A percentile compares a stretch with the other conserved stretches of the same genome.
These are phyloP conservation scores for Candida peoriensis DNA, from an alignment of 805 yeast genomes.

Conservation along the genomic window DNA sequence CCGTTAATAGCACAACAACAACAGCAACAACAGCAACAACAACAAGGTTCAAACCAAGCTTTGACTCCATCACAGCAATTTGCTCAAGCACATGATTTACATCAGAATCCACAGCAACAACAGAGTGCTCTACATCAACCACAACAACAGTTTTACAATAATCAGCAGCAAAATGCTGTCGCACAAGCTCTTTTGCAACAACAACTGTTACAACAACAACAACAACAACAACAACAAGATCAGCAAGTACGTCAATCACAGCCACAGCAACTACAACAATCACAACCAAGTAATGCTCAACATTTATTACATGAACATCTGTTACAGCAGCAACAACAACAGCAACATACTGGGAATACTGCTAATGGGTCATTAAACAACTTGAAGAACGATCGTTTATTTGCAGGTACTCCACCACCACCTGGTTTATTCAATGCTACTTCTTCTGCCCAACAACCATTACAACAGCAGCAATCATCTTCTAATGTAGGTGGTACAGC, in stretches of 20 bases:
- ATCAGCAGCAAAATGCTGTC: constrained; percentile 14
- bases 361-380: too few relatives aligned
- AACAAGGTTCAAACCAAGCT: too few relatives aligned
- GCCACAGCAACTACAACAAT: constrained; percentile 33
- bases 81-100: constrained; percentile 19
- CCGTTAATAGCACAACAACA: constrained; percentile 9
- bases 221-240: constrained; percentile 25
- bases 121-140: constrained; percentile 14
- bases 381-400: constrained; percentile 27
- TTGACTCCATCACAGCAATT: constrained; percentile 14
- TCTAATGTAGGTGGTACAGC: constrained; percentile 43
- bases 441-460: constrained; percentile 17
- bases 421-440: constrained; percentile 53
- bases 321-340: constrained; percentile 28
- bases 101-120: constrained; percentile 16
- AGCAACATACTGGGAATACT: constrained; percentile 1
- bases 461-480: constrained; percentile 8
- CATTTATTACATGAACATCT: constrained; percentile 25
- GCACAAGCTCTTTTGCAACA: constrained; percentile 24
- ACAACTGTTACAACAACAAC: constrained; percentile 25
- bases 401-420: constrained; percentile 61
- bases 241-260: constrained; percentile 11
- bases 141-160: constrained; percentile 18
- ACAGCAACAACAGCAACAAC: constrained; percentile 18
- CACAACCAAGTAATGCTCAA: constrained; percentile 23